Evolutionary conservation across 305 asterid species (phyloP).

Genomic region (Fraxinus greggii): DNA sequence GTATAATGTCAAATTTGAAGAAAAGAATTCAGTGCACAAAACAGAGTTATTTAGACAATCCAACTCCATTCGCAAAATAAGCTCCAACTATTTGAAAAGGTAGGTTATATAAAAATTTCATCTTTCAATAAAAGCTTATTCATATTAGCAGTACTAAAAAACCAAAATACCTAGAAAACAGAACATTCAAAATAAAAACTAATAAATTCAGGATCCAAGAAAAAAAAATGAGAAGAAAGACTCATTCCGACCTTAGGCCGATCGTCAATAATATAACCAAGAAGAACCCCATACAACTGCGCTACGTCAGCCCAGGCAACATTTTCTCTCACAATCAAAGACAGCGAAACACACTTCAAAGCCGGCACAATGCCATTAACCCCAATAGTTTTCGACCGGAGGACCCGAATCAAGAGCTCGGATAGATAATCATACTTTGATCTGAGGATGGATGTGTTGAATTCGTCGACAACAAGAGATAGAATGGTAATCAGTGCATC

Average conservation of each 20-base stretch:
- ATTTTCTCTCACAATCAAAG: slow-evolving; percentile 55
- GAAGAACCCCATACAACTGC: slow-evolving; percentile 52
- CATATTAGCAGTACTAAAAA: slow-evolving; percentile 6
- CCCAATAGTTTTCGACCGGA: slow-evolving; percentile 44
- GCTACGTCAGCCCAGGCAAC: slow-evolving; percentile 61
- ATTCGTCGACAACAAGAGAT: slow-evolving; percentile 42
- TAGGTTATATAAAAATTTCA: not conserved
- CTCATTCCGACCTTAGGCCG: slow-evolving; percentile 53
- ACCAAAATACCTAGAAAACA: not conserved
- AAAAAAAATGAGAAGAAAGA: slow-evolving; percentile 22
- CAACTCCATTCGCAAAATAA: not conserved
- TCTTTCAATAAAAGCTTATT: not conserved
- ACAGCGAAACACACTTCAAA: slow-evolving; percentile 51
- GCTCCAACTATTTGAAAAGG: not conserved
- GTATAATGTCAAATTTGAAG: not conserved
- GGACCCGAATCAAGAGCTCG: slow-evolving; percentile 42
- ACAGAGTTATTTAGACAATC: not conserved
- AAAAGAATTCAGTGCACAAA: not conserved
- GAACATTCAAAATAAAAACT: not conserved
- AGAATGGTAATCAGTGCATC: slow-evolving; percentile 71
- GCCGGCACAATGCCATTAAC: slow-evolving; percentile 55
- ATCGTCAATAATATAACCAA: slow-evolving; percentile 54
- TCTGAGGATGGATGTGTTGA: slow-evolving; percentile 42
- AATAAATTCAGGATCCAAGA: not conserved
- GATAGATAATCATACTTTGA: slow-evolving; percentile 49